Evolutionary conservation across 192 early-diverging fungal species (phyloP).

Genomic region (Gonapodya prolifera): DNA sequence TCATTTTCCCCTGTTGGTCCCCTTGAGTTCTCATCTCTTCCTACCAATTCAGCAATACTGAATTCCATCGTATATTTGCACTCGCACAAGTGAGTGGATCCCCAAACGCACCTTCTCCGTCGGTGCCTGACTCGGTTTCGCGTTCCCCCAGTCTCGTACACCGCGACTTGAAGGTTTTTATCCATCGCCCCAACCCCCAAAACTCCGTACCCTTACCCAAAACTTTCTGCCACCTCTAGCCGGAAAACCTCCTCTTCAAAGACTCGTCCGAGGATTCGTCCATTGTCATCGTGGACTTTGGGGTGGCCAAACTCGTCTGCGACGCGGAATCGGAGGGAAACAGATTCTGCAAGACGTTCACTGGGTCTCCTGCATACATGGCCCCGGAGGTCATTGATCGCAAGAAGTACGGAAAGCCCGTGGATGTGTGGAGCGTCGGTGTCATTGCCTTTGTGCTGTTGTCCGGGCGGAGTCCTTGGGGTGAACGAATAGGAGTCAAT

Average conservation of each 20-base stretch:
- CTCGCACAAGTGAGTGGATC: not conserved
- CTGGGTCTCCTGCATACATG: not conserved
- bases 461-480: conserved; percentile 3
- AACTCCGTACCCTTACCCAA: not conserved
- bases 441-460: conserved; percentile 8
- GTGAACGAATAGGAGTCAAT: not conserved
- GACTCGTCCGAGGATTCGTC: not conserved
- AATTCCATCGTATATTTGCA: not conserved
- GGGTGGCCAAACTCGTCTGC: conserved; percentile 2
- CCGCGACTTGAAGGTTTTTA: not conserved
- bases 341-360: not conserved
- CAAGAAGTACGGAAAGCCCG: conserved; percentile 7
- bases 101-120: not conserved
- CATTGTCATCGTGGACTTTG: conserved; percentile 12
- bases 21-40: too few relatives aligned
- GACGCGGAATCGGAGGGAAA: not conserved
- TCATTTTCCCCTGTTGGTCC: too few relatives aligned
- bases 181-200: not conserved
- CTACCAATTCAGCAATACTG: not conserved
- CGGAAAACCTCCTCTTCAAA: conserved; percentile 12
- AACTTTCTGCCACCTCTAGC: not conserved
- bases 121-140: not conserved
- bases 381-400: conserved; percentile 6
- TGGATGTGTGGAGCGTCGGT: conserved; percentile 9
- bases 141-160: not conserved